Conservation (phyloP, 441 rosid species). For the Gossypium lobatum region DNA sequence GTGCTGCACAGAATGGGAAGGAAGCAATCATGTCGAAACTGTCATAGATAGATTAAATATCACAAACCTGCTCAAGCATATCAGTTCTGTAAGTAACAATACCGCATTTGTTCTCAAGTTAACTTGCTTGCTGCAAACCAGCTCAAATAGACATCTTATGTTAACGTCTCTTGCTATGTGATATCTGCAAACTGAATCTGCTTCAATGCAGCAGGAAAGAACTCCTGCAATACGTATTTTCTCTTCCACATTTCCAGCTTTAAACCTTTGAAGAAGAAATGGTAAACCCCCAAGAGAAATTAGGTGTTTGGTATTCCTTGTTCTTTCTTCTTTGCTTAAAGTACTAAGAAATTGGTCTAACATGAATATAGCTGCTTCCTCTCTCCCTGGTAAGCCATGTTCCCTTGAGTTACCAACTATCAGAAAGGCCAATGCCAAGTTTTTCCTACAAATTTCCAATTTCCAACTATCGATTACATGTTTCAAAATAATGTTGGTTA, state of each 20-base stretch:
- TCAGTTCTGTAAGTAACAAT: conserved; percentile 36
- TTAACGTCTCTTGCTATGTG: conserved; percentile 33
- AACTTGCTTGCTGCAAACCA: conserved; percentile 38
- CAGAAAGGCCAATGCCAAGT: conserved; percentile 27
- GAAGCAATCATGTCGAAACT: not conserved
- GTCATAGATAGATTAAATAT: not conserved
- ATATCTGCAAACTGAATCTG: conserved; percentile 43
- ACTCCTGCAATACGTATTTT: conserved; percentile 32
- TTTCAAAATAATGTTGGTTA: conserved; percentile 45
- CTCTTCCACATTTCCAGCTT: conserved; percentile 33
- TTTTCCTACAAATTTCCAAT: conserved; percentile 27
- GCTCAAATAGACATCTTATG: conserved; percentile 33
- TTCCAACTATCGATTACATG: conserved; percentile 42
- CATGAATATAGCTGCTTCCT: conserved; percentile 28
- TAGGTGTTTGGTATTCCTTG: conserved; percentile 38
- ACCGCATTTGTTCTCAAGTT: conserved; percentile 36
- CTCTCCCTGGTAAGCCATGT: conserved; percentile 10
- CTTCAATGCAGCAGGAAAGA: conserved; percentile 42
- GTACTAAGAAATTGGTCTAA: conserved; percentile 41
- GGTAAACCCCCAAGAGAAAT: conserved; percentile 45
- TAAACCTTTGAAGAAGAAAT: conserved; percentile 37
- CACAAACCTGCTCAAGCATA: conserved; percentile 47
- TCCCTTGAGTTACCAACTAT: conserved; percentile 13
- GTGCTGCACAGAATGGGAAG: not conserved
- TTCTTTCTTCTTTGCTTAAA: conserved; percentile 30